Base-by-base conservation (phyloP, 148 eudicot species). In the Suaeda aralocaspica region DNA sequence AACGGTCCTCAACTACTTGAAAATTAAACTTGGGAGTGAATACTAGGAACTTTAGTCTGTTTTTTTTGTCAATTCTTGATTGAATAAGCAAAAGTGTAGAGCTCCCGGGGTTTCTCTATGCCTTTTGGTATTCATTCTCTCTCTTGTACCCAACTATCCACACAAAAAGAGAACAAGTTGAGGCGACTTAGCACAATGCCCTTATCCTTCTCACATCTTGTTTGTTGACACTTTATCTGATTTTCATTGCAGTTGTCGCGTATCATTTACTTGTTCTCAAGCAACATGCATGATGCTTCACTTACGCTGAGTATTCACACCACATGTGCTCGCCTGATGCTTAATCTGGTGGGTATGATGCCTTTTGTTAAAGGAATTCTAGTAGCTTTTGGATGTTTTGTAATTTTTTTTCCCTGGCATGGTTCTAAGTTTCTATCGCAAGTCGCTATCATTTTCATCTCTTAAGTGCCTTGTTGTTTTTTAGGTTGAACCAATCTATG, bases 201-300 rank as follows among this genome's bases (percentile, higher is more conserved):
- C 14, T 1, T 39, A 29, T 66, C 55, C 29, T 24, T 4, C 19
- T 6, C 19, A 22, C 22, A 4, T 42, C 25, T 46, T 69, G 64
- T 15, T 64, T 50, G 34, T 70, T 51, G 55, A 57, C 42, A 15
- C n/a, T 6, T 3, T n/a, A 5, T 49, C 2, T 59, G 48, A n/a
- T 26, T 63, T 44, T 76, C 5, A 42, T 71, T 87, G 87, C 98
- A 94, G 96, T 66, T 94, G 44, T 94, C 98, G 8, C 85, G 95
- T 71, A 94, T 94, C 63, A 94, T 94, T 58, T 94, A 94, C 82
- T 83, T 94, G 78, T 94, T 94, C 76, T 94, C 98, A 1, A 94
- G 98, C 83, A 94, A 91, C 80, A 91, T 94, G 98, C 98, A 94
- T 66, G 98, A 94, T 58, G 98, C 98, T 58, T 87, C 97, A 26